A percentile compares a stretch with the other conserved stretches of the same genome.
phyloP scores from a whole-genome alignment of 2,329 filamentous ascomycete genomes.

The Shiraia sp. region DNA sequence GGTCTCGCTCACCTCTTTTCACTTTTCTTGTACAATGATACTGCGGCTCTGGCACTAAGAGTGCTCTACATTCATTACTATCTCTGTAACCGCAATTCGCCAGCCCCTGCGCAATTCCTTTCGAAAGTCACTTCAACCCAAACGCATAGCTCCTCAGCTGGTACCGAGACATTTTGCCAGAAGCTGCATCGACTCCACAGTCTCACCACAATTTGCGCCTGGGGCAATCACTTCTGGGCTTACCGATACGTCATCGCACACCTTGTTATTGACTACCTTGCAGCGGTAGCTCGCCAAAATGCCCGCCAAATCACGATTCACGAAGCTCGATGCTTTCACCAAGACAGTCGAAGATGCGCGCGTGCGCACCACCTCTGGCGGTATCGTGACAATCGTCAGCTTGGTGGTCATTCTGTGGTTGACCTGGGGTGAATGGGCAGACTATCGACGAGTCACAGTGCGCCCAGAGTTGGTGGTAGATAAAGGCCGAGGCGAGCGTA shows the following conservation, averaged over 20 bases:
- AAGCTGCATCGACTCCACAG: conserved; percentile 14
- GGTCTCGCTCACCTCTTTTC: conserved; percentile 17
- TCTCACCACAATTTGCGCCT: conserved; percentile 12
- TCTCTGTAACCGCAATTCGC: conserved; percentile 17
- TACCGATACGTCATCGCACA: conserved; percentile 1
- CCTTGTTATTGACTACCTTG: conserved; percentile 6
- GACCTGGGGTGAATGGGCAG: conserved; percentile 92
- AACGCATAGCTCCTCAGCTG: background rate
- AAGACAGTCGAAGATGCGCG: conserved; percentile 99
- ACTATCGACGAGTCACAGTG: conserved; percentile 84
- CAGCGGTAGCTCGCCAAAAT: conserved; percentile 54
- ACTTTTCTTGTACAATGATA: conserved; percentile 29
- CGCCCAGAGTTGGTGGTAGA: conserved; percentile 94
- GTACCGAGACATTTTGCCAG: conserved; percentile 9
- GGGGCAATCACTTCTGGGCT: conserved; percentile 3
- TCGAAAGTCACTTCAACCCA: background rate
- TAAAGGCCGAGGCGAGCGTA: conserved; percentile 95
- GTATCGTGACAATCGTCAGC: conserved; percentile 90
- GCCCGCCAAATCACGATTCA: conserved; percentile 92
- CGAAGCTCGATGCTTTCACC: conserved; percentile 95
- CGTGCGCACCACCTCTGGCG: conserved; percentile 92
- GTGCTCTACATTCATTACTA: conserved; percentile 27
- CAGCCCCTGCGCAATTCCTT: background rate
- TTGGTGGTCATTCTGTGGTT: conserved; percentile 86
- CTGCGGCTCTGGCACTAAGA: conserved; percentile 22